These are phyloP conservation scores for Penicillium occitanis DNA, from an alignment of 2,329 filamentous ascomycete species.

Conservation along the genomic window DNA sequence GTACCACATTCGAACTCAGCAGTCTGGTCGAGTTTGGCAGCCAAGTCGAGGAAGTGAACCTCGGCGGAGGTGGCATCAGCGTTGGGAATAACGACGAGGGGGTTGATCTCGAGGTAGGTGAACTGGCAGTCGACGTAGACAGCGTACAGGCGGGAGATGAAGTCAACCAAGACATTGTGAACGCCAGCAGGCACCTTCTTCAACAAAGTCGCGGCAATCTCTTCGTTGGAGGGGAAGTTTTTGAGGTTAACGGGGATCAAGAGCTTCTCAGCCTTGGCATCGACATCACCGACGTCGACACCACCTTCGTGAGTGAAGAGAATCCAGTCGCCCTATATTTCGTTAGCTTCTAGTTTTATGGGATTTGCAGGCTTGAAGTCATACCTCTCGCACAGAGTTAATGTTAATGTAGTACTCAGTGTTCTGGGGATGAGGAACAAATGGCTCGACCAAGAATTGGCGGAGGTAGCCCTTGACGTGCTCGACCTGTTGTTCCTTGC, in stretches of 20 bases:
- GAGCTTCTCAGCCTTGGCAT: conserved; percentile 98
- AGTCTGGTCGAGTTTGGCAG: conserved; percentile 98
- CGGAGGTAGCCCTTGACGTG: conserved; percentile 82
- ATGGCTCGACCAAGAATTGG: conserved; percentile 97
- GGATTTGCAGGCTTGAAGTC: conserved; percentile 34
- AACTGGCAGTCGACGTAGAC: conserved; percentile 99
- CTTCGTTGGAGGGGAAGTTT: conserved; percentile 92
- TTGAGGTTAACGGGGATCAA: conserved; percentile 93
- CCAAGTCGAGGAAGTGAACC: conserved; percentile 97
- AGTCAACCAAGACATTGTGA: conserved; percentile 98
- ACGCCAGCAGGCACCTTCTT: conserved; percentile 93
- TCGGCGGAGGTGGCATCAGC: conserved; percentile 85
- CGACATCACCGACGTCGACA: conserved; percentile 98
- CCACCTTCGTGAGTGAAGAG: conserved; percentile 99
- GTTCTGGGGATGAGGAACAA: conserved; percentile 90
- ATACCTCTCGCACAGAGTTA: conserved; percentile 98
- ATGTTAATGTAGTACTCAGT: conserved; percentile 99
- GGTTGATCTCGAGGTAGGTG: conserved; percentile 99
- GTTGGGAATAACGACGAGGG: conserved; percentile 95
- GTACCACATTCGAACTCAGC: conserved; percentile 99
- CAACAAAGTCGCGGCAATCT: conserved; percentile 80
- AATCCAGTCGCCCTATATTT: conserved; percentile 88
- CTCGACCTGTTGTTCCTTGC: conserved; percentile 92
- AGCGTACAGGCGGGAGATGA: conserved; percentile 96
- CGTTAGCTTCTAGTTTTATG: background rate